Evolutionary conservation across 768 basidiomycete genomes (phyloP), one percentile per base, ranked within the genome.

Genomic region (Collybiopsis confluens): DNA sequence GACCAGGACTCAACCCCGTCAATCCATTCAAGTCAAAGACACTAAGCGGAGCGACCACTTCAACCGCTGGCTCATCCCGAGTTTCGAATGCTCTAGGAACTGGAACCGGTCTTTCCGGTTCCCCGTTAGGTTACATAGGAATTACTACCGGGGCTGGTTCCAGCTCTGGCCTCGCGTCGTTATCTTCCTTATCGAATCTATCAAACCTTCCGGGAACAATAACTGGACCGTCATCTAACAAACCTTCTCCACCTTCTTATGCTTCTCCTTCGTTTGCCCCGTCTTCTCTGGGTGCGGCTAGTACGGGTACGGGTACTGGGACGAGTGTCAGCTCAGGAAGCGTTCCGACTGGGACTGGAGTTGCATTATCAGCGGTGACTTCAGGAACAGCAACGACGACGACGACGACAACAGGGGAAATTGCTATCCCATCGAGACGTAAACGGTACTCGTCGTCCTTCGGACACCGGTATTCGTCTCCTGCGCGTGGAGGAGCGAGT

Each of bases 391-490:
- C 21, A 24, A 37, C 33, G 18, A 9, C 48, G 30, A n/a, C 24
- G 24, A 36, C 37, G 37, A 33, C 16, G 33, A 67, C 69, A 52
- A 66, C 68, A 45, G 68, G 65, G 49, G 66, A 73, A 45, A 65
- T 71, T 40, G 62, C 59, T 23, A 59, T 60, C 50, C 70, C 33
- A 28, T 69, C 10, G 52, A 61, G 26, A 33, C 71, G 82, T 36
- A 87, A 86, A 65, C 73, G 87, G 6, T 92, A 90, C 69, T 87
- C 85, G 42, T 88, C 86, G 59, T 87, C 83, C 56, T 92, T 92
- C 63, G 82, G 85, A 9, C 83, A 90, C 65, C 77, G 89, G 41
- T 88, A 88, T 64, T 70, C 66, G 20, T 63, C 71, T 13, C 69
- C 75, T 5, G 61, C 62, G 27, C 67, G 66, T 3, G 61, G 66